Conservation (phyloP, 176 grass and related monocot species). For the Raddia distichophylla region DNA sequence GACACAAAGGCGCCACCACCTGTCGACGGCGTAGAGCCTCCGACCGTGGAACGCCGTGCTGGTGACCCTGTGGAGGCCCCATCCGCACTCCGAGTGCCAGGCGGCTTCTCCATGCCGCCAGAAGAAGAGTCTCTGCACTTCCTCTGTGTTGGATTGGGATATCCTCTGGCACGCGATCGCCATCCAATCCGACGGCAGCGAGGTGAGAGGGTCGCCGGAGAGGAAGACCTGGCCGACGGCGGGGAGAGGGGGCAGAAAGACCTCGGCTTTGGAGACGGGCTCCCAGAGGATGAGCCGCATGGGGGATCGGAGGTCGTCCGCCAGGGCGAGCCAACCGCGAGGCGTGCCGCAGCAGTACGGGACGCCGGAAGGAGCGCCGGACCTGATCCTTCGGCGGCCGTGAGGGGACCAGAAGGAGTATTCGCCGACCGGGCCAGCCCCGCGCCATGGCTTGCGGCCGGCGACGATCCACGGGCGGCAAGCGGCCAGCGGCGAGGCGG, state of each 20-base stretch:
- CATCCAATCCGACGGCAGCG: too few relatives aligned
- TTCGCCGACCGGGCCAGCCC: not conserved
- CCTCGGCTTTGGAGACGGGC: not conserved
- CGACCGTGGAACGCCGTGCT: not conserved
- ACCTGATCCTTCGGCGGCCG: not conserved
- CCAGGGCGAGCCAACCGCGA: constrained; percentile 8
- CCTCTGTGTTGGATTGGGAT: too few relatives aligned
- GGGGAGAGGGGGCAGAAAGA: not conserved
- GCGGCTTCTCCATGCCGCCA: not conserved
- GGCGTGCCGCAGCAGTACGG: constrained; percentile 16
- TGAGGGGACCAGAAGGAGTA: not conserved
- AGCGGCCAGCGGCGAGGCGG: not conserved
- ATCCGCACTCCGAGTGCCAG: not conserved
- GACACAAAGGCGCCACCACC: accelerated
- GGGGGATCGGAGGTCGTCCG: not conserved
- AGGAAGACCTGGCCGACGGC: constrained; percentile 5
- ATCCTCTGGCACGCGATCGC: too few relatives aligned
- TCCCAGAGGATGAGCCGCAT: constrained; percentile 3
- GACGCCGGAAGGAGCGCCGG: not conserved
- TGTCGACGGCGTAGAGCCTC: not conserved
- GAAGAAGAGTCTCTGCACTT: not conserved
- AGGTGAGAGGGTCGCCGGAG: not conserved
- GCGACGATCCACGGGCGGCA: not conserved
- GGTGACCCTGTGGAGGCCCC: not conserved
- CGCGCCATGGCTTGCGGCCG: not conserved